Base-by-base conservation (phyloP, 1,284 basidiomycete species). In the Singerocomus rubriflavus region DNA sequence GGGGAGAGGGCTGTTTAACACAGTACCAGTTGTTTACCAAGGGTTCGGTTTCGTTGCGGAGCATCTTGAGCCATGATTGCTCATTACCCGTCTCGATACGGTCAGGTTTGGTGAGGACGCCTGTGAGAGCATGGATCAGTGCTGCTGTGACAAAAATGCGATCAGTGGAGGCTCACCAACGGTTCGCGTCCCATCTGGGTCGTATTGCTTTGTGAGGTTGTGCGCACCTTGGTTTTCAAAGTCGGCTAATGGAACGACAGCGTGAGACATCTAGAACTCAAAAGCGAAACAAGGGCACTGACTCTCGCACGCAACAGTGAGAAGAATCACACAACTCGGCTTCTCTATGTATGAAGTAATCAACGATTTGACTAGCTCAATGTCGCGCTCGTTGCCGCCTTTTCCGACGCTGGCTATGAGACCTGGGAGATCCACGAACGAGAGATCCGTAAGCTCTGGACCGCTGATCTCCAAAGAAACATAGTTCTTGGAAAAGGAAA, bases 21-120 rank as follows among this genome's bases (percentile, higher is more conserved):
- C 81, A 83, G 60, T 76, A 89, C 85, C 86, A 90, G 9, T 82
- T 81, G 49, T 88, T 79, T 6, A 74, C 67, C 1, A 88, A 71
- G 0, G 76, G 60, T 45, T 84, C 78, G 10, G 72, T 71, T 36
- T 84, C 78, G 50, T 84, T 79, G 7, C 74, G 69, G 27, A 88
- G 76, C 40, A 84, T 77, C 0, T 65, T 63, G 8, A 88, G 52
- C 88, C 88, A 91, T 1, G 57, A 59, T 0, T 63, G 57, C 54
- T 88, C 82, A 29, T 88, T 83, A 0, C 85, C 86, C 0, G 58
- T 6, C 0, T 78, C 79, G 41, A 90, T 86, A 5, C 82, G 79
- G 60, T 91, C 89, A 0, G 88, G 85, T 61, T 91, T 91, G 0
- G 88, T 91, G n/a, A 91, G 73, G 14, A 91, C 88, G 49, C 87